Percentiles rank a stretch among this genome's conserved stretches.
These are phyloP conservation scores for Fagus sylvatica DNA, from an alignment of 306 rosid genomes.

Conservation along the genomic window DNA sequence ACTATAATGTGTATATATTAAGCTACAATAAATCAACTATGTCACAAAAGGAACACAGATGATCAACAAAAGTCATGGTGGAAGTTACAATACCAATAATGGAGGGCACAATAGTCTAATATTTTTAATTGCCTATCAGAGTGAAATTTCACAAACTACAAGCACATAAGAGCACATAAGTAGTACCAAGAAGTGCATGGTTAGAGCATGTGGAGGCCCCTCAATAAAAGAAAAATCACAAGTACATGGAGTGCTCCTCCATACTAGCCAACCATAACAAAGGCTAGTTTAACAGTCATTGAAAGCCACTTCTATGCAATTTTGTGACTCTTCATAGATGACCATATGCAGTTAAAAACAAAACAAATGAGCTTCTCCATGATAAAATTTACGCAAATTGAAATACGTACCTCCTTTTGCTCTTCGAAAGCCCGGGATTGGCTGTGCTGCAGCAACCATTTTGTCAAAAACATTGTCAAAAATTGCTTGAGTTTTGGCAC, in stretches of 20 bases:
- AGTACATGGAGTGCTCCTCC: background rate
- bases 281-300: background rate
- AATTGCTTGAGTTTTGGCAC: conserved; percentile 57
- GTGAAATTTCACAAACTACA: background rate
- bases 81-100: background rate
- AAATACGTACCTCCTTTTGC: conserved; percentile 77
- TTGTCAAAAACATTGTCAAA: conserved; percentile 64
- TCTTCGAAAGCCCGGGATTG: conserved; percentile 92
- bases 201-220: background rate
- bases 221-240: background rate
- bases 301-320: background rate
- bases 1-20: background rate
- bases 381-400: background rate
- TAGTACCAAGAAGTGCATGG: background rate
- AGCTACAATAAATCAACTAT: background rate
- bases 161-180: background rate
- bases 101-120: background rate
- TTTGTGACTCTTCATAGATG: background rate
- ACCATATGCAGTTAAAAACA: background rate
- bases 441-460: conserved; percentile 91
- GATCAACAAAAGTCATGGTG: background rate
- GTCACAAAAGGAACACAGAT: background rate
- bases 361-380: background rate
- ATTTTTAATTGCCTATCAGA: background rate
- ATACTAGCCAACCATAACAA: background rate